These are phyloP conservation scores for Eragrostis nindensis DNA, from an alignment of 176 grass and related monocot genomes.

Conservation along the genomic window DNA sequence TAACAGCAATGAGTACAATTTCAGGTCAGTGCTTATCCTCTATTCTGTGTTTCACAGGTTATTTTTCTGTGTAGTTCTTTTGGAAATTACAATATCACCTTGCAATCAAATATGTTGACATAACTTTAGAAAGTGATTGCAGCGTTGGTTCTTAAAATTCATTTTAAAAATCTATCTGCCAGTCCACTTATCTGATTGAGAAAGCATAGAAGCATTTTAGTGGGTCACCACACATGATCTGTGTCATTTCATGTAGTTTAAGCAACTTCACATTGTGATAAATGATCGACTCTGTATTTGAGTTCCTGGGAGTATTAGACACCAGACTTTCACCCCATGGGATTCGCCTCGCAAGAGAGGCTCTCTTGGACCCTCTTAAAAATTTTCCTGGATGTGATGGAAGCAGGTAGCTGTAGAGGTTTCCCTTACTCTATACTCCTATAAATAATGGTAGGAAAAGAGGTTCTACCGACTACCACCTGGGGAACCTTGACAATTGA, in stretches of 20 bases:
- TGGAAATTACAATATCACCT: slow-evolving; percentile 12
- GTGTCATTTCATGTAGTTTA: slow-evolving; percentile 20
- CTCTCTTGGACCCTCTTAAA: neutral
- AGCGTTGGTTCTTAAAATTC: slow-evolving; percentile 8
- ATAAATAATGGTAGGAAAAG: neutral
- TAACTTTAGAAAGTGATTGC: slow-evolving; percentile 21
- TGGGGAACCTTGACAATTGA: neutral
- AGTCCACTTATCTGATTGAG: neutral
- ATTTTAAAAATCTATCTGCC: neutral
- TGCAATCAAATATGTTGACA: slow-evolving; percentile 32
- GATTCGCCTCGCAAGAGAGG: neutral
- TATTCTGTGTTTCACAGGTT: slow-evolving; percentile 9
- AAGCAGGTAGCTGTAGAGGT: neutral
- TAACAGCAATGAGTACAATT: slow-evolving; percentile 94
- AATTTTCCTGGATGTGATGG: neutral
- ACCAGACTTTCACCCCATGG: too few relatives aligned
- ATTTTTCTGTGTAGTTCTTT: slow-evolving; percentile 22
- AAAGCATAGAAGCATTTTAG: neutral
- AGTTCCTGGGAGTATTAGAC: neutral
- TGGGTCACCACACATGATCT: slow-evolving; percentile 9
- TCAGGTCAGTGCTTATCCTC: slow-evolving; percentile 75
- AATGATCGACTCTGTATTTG: neutral
- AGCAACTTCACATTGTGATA: slow-evolving; percentile 4
- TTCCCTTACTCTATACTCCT: neutral
- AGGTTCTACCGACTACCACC: neutral